Evolutionary conservation across 352 stramenopile genomes (phyloP), one percentile per base, ranked within the genome.

Genomic region (Thalassiosira allenii): DNA sequence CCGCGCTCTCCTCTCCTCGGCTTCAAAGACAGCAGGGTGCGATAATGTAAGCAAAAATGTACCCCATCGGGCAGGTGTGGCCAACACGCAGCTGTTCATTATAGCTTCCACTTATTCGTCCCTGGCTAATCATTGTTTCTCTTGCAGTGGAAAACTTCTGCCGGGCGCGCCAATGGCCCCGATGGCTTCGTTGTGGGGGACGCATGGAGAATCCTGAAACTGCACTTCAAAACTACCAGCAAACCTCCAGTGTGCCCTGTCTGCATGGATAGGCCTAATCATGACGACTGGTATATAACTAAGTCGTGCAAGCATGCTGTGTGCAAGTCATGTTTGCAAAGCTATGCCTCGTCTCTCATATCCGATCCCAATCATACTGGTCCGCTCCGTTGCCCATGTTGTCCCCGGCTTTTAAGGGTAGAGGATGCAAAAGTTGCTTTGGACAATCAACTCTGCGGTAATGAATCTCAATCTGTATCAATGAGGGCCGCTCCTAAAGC

Each of bases 321-420:
- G 3, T 91, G 86, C 37, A 79, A 44, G 23, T 52, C 74, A 65
- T 85, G 83, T 73, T 56, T 87, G 12, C 49, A 40, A 29, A 43
- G 30, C 20, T 87, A 87, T 40, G 66, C 63, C 14, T 4, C 41
- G 11, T 69, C 23, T 57, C 75, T 79, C 29, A 53, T 88, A 20
- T 27, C 52, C 12, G 77, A 87, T 63, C n/a, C 5, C 9, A 62
- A 64, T 22, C 86, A 91, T 69, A 61, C 49, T 11, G 86, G 86
- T 11, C 83, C 86, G 32, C 58, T 91, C 8, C 89, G 86, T 49
- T 91, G 86, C 64, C 83, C 86, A 3, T 81, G 85, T 30, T 91
- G 86, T 56, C 77, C 83, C 44, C 62, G 75, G 40, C 52, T 81
- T n/a, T 44, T 91, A 37, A 29, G 76, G 47, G 47, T 72, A 40